Evolutionary conservation across 2,329 filamentous ascomycete genomes (phyloP).

Genomic region (Ceratocystis albifundus): DNA sequence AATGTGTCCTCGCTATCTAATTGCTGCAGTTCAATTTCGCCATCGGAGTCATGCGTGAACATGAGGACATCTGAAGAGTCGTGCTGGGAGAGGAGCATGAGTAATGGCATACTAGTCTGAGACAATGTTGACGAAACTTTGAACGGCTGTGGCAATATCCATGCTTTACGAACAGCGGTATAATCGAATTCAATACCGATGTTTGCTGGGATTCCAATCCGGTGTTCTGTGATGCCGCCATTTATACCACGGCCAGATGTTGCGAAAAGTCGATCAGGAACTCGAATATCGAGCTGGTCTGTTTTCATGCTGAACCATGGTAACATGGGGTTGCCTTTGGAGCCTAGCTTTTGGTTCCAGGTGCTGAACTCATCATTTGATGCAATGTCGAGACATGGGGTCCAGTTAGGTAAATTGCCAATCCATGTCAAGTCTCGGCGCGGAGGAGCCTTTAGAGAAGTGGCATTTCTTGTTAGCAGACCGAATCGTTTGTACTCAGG

Average conservation of each 20-base stretch:
- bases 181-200: conserved; percentile 49
- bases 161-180: conserved; percentile 40
- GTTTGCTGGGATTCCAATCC: conserved; percentile 57
- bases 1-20: conserved; percentile 29
- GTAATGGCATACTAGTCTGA: conserved; percentile 24
- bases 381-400: conserved; percentile 45
- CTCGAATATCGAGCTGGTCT: background rate
- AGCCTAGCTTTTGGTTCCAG: conserved; percentile 28
- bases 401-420: conserved; percentile 50
- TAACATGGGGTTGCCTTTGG: conserved; percentile 25
- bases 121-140: conserved; percentile 14
- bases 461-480: background rate
- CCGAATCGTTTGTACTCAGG: background rate
- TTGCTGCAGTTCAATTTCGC: background rate
- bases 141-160: conserved; percentile 36
- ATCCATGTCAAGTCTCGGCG: conserved; percentile 38
- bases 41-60: conserved; percentile 31
- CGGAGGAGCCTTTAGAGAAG: conserved; percentile 38
- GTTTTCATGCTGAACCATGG: conserved; percentile 25
- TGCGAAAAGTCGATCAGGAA: conserved; percentile 51
- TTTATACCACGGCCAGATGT: conserved; percentile 52
- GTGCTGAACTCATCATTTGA: conserved; percentile 35
- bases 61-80: conserved; percentile 39
- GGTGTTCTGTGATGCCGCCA: conserved; percentile 56
- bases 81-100: conserved; percentile 39